Base-by-base conservation (phyloP, 768 basidiomycete genomes). In the Boletus pseudopeckii region DNA sequence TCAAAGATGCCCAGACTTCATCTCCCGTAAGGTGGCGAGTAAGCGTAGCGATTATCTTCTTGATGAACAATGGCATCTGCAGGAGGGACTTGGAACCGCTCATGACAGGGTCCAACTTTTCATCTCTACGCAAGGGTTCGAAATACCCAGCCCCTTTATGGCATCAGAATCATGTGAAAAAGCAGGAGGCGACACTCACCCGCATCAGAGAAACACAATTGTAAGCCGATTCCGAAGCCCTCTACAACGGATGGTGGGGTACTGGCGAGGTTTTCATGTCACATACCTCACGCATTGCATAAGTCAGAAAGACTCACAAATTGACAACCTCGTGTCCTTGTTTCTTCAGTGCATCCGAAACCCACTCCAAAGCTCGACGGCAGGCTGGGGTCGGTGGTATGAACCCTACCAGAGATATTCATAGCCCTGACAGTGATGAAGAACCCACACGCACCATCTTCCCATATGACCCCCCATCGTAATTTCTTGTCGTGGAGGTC, bases 191-290 rank as follows among this genome's bases (percentile, higher is more conserved):
- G 28, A 53, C 24, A 52, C 60, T 53, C 42, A 78, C 83, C 83
- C 44, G 79, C 81, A 45, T 85, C 83, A 5, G 79, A 73, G 64
- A 85, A 83, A 32, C 78, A 65, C 18, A 84, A 64, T 55, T 83
- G 78, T 57, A 83, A 76, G 10, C 79, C 82, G 30, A 80, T 73
- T 48, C 73, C 70, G 20, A 82, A 64, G n/a, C 81, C 78, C 42
- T 77, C 72, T n/a, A 69, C 57, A 24, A 83, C 72, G 46, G 75
- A 66, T n/a, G 83, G 83, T 26, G 82, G 72, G 10, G 55, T 59
- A 49, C 76, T 77, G 38, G 15, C 40, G n/a, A 45, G 2, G 4
- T 34, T 36, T 18, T 32, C 48, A 24, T 43, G 33, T 3, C 39
- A 18, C 22, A 33, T 17, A 3, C 10, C 14, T 32, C 33, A 18